Percentiles rank a stretch among this genome's conserved stretches.
Conservation (phyloP, 148 eudicot genomes). For the Cornus kousa region DNA sequence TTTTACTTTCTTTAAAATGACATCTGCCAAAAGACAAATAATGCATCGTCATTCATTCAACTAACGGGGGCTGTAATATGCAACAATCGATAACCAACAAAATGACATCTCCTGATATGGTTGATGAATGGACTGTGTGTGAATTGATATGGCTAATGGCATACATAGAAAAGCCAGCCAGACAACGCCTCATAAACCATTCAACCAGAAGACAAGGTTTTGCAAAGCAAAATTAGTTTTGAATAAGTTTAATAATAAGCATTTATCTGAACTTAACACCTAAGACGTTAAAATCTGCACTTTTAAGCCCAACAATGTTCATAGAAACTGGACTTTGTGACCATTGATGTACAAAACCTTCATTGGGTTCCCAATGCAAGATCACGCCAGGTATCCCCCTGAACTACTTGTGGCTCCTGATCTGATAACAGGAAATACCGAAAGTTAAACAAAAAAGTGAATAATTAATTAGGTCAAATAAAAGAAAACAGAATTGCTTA, state of each 20-base stretch:
- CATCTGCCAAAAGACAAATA: too few species aligned
- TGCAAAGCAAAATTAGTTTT: neutral
- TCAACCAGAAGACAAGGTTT: too few species aligned
- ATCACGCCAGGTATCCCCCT: conserved; percentile 72
- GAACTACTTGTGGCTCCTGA: conserved; percentile 50
- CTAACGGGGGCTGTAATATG: too few species aligned
- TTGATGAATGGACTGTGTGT: too few species aligned
- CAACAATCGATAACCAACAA: too few species aligned
- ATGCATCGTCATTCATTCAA: too few species aligned
- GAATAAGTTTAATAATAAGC: neutral
- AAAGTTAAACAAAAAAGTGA: neutral
- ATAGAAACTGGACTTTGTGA: neutral
- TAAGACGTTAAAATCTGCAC: neutral
- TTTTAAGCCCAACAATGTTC: neutral
- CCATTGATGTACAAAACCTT: neutral
- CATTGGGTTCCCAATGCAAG: conserved; percentile 50
- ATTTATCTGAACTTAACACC: neutral
- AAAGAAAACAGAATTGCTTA: neutral
- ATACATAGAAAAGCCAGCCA: too few species aligned
- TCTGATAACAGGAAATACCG: conserved; percentile 28
- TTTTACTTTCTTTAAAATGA: too few species aligned
- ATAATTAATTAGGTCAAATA: too few species aligned
- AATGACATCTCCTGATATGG: too few species aligned
- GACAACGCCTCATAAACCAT: too few species aligned
- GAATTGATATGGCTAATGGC: too few species aligned